Conservation (phyloP, 176 grass and related monocot genomes). For the Lolium perenne region DNA sequence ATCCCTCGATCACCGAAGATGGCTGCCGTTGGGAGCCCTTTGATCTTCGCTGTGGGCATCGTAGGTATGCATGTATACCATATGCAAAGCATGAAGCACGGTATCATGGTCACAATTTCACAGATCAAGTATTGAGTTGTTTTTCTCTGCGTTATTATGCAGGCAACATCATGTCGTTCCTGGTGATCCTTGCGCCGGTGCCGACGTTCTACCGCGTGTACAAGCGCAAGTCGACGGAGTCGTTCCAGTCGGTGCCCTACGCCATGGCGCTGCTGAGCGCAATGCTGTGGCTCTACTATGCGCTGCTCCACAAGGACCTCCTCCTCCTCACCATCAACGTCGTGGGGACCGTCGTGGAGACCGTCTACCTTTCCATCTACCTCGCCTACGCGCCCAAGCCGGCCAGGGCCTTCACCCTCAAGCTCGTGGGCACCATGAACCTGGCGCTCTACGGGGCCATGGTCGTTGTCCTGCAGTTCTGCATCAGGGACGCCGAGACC, state of each 20-base stretch:
- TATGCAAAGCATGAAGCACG: background rate
- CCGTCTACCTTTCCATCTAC: conserved; percentile 70
- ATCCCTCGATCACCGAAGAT: conserved; percentile 31
- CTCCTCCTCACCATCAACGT: conserved; percentile 86
- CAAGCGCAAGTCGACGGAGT: conserved; percentile 91
- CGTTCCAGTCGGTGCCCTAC: conserved; percentile 84
- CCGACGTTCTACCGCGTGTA: conserved; percentile 84
- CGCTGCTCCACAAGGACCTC: conserved; percentile 56
- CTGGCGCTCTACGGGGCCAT: conserved; percentile 57
- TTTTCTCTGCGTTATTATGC: background rate
- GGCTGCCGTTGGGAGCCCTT: conserved; percentile 22
- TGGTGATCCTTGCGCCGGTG: conserved; percentile 79
- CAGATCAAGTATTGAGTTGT: background rate
- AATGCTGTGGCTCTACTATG: conserved; percentile 91
- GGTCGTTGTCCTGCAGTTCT: conserved; percentile 51
- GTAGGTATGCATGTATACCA: conserved; percentile 34
- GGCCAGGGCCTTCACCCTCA: conserved; percentile 57
- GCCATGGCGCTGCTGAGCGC: conserved; percentile 81
- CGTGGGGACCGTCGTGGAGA: conserved; percentile 56
- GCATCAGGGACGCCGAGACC: conserved; percentile 40
- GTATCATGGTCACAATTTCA: background rate
- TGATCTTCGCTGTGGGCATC: conserved; percentile 54
- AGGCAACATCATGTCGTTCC: conserved; percentile 76
- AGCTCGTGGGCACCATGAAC: conserved; percentile 57
- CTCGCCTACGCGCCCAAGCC: conserved; percentile 63